Base-by-base conservation (phyloP, 2,329 filamentous ascomycete genomes). In the Coniochaeta sp. region DNA sequence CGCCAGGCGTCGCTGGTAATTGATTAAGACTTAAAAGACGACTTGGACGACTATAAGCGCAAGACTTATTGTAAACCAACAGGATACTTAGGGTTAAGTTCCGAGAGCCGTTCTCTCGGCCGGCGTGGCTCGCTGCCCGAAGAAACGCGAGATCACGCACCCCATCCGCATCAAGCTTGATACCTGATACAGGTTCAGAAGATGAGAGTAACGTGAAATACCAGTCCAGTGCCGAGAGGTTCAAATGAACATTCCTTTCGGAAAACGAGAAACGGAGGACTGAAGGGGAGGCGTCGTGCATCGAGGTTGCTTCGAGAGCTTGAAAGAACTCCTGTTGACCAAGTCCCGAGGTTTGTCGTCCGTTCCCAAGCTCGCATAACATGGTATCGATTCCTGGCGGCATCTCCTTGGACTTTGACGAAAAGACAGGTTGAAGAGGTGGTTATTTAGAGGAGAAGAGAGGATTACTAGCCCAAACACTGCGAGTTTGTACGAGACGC, bases 61-160 rank as follows among this genome's bases (percentile, higher is more conserved):
- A 89, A 92, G 70, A 82, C 89, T 90, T 63, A 14, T 67, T 73
- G 71, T 12, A 30, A 85, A 87, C 90, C 89, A 89, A 86, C 79
- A 74, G 72, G 78, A 75, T 79, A 79, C 83, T 89, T 96, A 96
- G 93, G 93, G 93, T 96, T 96, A 96, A 93, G 90, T 93, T 93
- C 90, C 91, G 87, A 88, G 76, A 79, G 76, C 79, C 79, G 80
- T 85, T 88, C 84, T 81, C 83, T 76, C 76, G 77, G 73, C 71
- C 71, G 70, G 71, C 69, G 74, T 73, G 75, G 50, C 38, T 32
- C 26, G 58, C 30, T n/a, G 55, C 72, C 71, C 4, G 16, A 70
- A 67, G 73, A 72, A 65, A 61, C 63, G 60, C 70, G 70, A 71
- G 72, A 71, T 64, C 64, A 58, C 65, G 64, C 69, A 62, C 71